phyloP scores from a whole-genome alignment of 2,329 filamentous ascomycete species.

The Sporothrix inflata region DNA sequence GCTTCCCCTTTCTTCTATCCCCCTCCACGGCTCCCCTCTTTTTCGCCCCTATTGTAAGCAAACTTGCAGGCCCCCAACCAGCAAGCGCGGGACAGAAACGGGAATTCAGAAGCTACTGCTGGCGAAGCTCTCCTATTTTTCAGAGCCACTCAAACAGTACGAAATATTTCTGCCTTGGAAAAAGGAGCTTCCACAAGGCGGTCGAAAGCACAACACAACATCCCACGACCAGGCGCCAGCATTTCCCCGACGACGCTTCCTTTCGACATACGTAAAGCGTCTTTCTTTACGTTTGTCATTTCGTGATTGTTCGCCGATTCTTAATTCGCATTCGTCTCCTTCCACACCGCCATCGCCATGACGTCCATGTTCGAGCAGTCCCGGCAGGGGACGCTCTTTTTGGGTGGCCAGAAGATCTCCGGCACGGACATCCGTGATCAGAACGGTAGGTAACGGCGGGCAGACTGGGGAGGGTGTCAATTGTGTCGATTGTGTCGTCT shows the following conservation, averaged over 20 bases:
- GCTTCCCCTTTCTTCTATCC: conserved; percentile 23
- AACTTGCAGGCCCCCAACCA: conserved; percentile 3
- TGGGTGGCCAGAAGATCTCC: conserved; percentile 96
- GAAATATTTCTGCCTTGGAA: conserved; percentile 29
- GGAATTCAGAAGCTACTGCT: neutral
- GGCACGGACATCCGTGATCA: conserved; percentile 96
- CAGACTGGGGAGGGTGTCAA: neutral
- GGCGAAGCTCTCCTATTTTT: conserved; percentile 28
- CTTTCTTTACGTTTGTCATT: neutral
- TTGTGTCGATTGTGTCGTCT: conserved; percentile 25
- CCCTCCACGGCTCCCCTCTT: conserved; percentile 26
- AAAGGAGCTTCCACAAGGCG: conserved; percentile 23
- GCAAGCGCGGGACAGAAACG: neutral
- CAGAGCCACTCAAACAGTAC: conserved; percentile 10
- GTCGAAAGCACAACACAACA: neutral
- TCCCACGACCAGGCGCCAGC: conserved; percentile 9
- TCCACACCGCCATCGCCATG: conserved; percentile 57
- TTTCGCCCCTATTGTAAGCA: conserved; percentile 24
- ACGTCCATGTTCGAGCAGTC: conserved; percentile 95
- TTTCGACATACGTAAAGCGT: neutral
- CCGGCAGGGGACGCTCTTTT: conserved; percentile 92
- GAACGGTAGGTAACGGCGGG: conserved; percentile 64
- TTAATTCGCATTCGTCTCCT: neutral
- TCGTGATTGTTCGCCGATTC: neutral
- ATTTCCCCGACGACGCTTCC: neutral